phyloP scores from a whole-genome alignment of 2,329 filamentous ascomycete genomes.

The Curvularia hawaiiensis region DNA sequence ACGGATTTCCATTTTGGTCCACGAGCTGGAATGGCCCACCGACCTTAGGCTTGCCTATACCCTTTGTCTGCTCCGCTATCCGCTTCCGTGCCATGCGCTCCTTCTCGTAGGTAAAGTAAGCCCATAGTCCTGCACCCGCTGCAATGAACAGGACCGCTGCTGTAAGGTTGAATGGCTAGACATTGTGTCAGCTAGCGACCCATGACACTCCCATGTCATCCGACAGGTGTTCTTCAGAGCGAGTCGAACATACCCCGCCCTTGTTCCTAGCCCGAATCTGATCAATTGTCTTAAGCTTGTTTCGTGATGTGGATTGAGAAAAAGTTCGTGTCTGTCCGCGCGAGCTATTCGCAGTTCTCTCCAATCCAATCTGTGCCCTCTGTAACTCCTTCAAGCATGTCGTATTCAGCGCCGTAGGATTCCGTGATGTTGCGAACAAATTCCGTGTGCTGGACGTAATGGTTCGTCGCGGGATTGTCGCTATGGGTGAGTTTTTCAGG shows the following conservation, averaged over 20 bases:
- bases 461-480: slow-evolving; percentile 32
- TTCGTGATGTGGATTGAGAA: slow-evolving; percentile 35
- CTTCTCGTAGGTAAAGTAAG: slow-evolving; percentile 96
- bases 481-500: slow-evolving; percentile 16
- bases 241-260: slow-evolving; percentile 36
- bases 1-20: slow-evolving; percentile 79
- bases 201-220: neutral
- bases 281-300: slow-evolving; percentile 44
- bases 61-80: slow-evolving; percentile 90
- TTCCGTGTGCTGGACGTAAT: slow-evolving; percentile 29
- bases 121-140: slow-evolving; percentile 76
- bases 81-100: slow-evolving; percentile 85
- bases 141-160: slow-evolving; percentile 83
- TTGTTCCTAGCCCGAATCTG: slow-evolving; percentile 44
- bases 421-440: slow-evolving; percentile 17
- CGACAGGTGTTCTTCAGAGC: neutral
- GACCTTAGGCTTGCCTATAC: slow-evolving; percentile 89
- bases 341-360: slow-evolving; percentile 7
- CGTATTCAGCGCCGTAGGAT: slow-evolving; percentile 11
- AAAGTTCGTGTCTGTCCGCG: slow-evolving; percentile 30
- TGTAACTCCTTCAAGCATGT: slow-evolving; percentile 22
- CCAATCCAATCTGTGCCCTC: slow-evolving; percentile 2
- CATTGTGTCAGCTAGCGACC: slow-evolving; percentile 11
- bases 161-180: slow-evolving; percentile 89
- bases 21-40: slow-evolving; percentile 83